These are phyloP conservation scores for Pulveroboletus frians DNA, from an alignment of 768 basidiomycete genomes.

Conservation along the genomic window DNA sequence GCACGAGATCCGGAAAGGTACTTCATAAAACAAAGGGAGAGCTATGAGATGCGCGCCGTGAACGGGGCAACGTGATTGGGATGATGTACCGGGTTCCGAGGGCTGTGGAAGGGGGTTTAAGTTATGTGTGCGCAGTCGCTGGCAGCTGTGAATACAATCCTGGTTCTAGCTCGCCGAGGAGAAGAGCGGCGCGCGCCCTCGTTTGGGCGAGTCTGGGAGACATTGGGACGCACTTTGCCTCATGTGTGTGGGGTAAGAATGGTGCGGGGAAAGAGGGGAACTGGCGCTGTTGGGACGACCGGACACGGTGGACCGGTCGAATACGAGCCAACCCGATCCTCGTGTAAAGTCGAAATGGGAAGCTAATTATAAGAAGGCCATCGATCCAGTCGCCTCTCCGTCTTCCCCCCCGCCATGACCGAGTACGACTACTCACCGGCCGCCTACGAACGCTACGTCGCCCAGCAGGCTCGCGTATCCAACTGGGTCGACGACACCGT, in stretches of 20 bases:
- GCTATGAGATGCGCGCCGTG: neutral
- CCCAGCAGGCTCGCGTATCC: conserved; percentile 44
- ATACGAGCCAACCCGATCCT: neutral
- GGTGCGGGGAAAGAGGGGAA: conserved; percentile 25
- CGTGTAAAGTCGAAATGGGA: neutral
- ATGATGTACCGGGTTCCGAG: conserved; percentile 4
- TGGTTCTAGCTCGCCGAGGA: neutral
- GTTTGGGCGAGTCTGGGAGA: neutral
- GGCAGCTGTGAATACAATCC: neutral
- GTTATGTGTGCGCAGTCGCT: neutral
- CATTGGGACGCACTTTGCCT: neutral
- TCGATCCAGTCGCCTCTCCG: conserved; percentile 7
- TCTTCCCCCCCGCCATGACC: conserved; percentile 37
- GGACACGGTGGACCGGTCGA: neutral
- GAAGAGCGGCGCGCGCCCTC: neutral
- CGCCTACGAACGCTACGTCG: conserved; percentile 43
- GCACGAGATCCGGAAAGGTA: conserved; percentile 9
- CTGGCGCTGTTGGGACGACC: no score
- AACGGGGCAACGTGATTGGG: conserved; percentile 2
- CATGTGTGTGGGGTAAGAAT: conserved; percentile 22
- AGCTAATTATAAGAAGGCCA: neutral
- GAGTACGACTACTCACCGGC: conserved; percentile 61
- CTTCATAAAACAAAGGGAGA: neutral
- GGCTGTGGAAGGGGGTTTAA: neutral
- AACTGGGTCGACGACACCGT: conserved; percentile 47